These are phyloP conservation scores for Hansenula sp. DNA, from an alignment of 1,139 yeast genomes.

Conservation along the genomic window DNA sequence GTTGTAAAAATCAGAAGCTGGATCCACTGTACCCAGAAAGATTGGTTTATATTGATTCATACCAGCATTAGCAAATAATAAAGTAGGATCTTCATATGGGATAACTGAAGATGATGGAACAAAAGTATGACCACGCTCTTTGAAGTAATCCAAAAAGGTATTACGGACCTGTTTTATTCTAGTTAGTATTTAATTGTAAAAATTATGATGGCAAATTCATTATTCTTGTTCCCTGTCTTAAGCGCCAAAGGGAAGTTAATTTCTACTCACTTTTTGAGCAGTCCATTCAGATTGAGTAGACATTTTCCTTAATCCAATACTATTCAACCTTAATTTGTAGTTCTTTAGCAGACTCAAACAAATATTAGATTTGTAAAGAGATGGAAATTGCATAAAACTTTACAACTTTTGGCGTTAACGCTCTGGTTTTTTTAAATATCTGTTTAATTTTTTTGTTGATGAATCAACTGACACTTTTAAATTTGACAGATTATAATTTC, in stretches of 20 bases:
- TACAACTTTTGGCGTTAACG: not conserved
- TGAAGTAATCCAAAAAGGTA: slow-evolving; percentile 81
- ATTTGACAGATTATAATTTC: not conserved
- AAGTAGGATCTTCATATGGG: slow-evolving; percentile 96
- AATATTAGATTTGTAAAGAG: slow-evolving; percentile 1
- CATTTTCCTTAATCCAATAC: slow-evolving; percentile 13
- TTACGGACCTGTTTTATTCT: slow-evolving; percentile 73
- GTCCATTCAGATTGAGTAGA: slow-evolving; percentile 21
- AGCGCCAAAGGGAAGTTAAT: not conserved
- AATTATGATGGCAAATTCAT: not conserved
- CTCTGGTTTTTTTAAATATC: not conserved
- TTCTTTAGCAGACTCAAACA: slow-evolving; percentile 1
- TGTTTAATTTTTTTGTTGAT: slow-evolving; percentile 1
- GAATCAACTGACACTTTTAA: not conserved
- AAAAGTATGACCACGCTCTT: slow-evolving; percentile 62
- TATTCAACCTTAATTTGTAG: not conserved
- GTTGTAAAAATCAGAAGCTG: slow-evolving; percentile 77
- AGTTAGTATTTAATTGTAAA: not conserved
- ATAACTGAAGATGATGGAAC: slow-evolving; percentile 93
- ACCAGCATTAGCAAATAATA: slow-evolving; percentile 95
- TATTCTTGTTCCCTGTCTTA: not conserved
- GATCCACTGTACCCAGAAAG: slow-evolving; percentile 95
- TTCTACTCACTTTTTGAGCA: slow-evolving; percentile 20
- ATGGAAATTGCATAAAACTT: not conserved
- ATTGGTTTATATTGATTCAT: slow-evolving; percentile 98